phyloP scores from a whole-genome alignment of 2,329 filamentous ascomycete species.

The Colletotrichum sp. region DNA sequence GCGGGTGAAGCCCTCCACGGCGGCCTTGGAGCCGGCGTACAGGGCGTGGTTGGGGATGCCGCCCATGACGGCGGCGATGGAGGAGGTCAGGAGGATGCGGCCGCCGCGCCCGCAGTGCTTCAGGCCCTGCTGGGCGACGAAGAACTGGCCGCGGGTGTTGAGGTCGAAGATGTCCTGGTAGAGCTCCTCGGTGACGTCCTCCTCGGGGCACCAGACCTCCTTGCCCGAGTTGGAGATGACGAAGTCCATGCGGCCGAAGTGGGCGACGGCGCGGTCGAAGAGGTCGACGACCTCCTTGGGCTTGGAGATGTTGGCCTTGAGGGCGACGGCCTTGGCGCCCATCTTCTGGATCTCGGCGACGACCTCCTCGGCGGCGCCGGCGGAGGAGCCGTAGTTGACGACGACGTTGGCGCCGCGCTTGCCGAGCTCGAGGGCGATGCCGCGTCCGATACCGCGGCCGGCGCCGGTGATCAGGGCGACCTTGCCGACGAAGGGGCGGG shows the following conservation, averaged over 20 bases:
- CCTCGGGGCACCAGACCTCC: slow-evolving; percentile 73
- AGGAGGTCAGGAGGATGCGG: slow-evolving; percentile 74
- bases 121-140: slow-evolving; percentile 77
- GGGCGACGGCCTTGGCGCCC: slow-evolving; percentile 60
- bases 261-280: slow-evolving; percentile 67
- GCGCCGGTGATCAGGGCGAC: slow-evolving; percentile 68
- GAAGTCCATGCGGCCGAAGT: slow-evolving; percentile 74
- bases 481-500: slow-evolving; percentile 51
- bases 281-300: slow-evolving; percentile 64
- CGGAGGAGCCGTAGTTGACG: slow-evolving; percentile 69
- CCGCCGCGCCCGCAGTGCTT: slow-evolving; percentile 73
- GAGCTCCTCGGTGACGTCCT: slow-evolving; percentile 72
- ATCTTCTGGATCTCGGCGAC: slow-evolving; percentile 60
- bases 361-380: slow-evolving; percentile 59
- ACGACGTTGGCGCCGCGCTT: slow-evolving; percentile 68
- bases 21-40: slow-evolving; percentile 75
- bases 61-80: slow-evolving; percentile 69
- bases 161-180: slow-evolving; percentile 76
- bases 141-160: slow-evolving; percentile 76
- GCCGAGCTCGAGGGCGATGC: slow-evolving; percentile 71
- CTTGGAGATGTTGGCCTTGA: slow-evolving; percentile 70
- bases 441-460: slow-evolving; percentile 69
- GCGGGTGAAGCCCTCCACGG: slow-evolving; percentile 75
- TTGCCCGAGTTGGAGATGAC: slow-evolving; percentile 76
- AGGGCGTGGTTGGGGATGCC: slow-evolving; percentile 73